Conservation (phyloP, 1,139 yeast species). For the Dujonia santamariae region DNA sequence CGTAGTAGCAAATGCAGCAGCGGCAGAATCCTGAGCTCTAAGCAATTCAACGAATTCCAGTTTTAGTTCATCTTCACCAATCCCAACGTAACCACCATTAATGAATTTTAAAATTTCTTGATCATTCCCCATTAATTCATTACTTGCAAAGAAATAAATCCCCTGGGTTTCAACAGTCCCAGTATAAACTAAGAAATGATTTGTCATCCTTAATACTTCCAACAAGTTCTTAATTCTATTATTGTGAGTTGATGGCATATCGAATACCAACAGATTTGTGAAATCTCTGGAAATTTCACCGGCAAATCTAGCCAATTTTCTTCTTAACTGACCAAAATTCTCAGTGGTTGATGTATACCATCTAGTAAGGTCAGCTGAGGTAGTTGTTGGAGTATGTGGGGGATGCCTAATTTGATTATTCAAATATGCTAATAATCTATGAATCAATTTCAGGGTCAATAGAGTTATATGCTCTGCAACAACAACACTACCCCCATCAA, state of each 20-base stretch:
- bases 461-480: slow-evolving; percentile 75
- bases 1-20: slow-evolving; percentile 10
- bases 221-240: slow-evolving; percentile 54
- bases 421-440: slow-evolving; percentile 67
- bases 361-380: slow-evolving; percentile 61
- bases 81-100: slow-evolving; percentile 43
- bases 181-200: slow-evolving; percentile 78
- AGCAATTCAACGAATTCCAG: slow-evolving; percentile 32
- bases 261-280: slow-evolving; percentile 72
- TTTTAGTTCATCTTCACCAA: slow-evolving; percentile 25
- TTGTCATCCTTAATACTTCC: slow-evolving; percentile 55
- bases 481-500: slow-evolving; percentile 82
- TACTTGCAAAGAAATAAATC: slow-evolving; percentile 66
- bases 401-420: slow-evolving; percentile 72
- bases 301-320: slow-evolving; percentile 79
- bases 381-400: slow-evolving; percentile 27
- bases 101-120: slow-evolving; percentile 40
- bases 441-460: slow-evolving; percentile 64
- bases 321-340: slow-evolving; percentile 78
- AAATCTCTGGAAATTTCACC: slow-evolving; percentile 67
- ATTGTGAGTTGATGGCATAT: slow-evolving; percentile 47
- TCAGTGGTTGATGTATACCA: slow-evolving; percentile 86
- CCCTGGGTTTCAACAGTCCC: slow-evolving; percentile 76
- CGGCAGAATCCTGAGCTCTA: slow-evolving; percentile 10
- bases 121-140: slow-evolving; percentile 48